Percentiles rank a stretch among this genome's conserved stretches.
phyloP scores from a whole-genome alignment of 2,329 filamentous ascomycete species.

The Phoma herbarum region DNA sequence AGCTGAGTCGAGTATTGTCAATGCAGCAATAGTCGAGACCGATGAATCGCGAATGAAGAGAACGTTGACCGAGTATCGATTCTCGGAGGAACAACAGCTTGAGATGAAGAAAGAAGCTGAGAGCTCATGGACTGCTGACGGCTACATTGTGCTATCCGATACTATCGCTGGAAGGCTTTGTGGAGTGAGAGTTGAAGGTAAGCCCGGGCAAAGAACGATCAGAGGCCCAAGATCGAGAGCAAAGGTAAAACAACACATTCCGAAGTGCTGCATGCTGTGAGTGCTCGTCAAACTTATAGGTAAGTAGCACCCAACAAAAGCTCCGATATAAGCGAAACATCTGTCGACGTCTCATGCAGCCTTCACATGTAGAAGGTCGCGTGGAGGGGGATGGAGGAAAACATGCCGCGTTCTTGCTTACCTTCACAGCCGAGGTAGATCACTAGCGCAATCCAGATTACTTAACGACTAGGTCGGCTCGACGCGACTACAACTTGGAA shows the following conservation, averaged over 20 bases:
- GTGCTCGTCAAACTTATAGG: neutral
- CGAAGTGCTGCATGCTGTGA: neutral
- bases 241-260: neutral
- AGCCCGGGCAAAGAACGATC: neutral
- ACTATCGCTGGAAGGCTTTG: neutral
- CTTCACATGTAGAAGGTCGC: neutral
- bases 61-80: neutral
- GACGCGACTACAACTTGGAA: neutral
- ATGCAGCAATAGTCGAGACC: constrained; percentile 26
- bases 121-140: constrained; percentile 21
- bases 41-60: constrained; percentile 8
- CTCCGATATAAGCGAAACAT: neutral
- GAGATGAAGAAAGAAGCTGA: constrained; percentile 20
- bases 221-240: neutral
- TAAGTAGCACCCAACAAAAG: neutral
- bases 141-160: constrained; percentile 16
- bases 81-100: constrained; percentile 15
- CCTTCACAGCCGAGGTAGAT: constrained; percentile 15
- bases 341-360: neutral
- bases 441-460: constrained; percentile 6
- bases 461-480: neutral
- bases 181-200: neutral
- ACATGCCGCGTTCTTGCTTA: neutral
- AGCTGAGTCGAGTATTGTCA: constrained; percentile 3
- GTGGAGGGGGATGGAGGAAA: neutral